phyloP scores from a whole-genome alignment of 768 basidiomycete genomes.

The button mushroom (Agaricus bisporus) region DNA sequence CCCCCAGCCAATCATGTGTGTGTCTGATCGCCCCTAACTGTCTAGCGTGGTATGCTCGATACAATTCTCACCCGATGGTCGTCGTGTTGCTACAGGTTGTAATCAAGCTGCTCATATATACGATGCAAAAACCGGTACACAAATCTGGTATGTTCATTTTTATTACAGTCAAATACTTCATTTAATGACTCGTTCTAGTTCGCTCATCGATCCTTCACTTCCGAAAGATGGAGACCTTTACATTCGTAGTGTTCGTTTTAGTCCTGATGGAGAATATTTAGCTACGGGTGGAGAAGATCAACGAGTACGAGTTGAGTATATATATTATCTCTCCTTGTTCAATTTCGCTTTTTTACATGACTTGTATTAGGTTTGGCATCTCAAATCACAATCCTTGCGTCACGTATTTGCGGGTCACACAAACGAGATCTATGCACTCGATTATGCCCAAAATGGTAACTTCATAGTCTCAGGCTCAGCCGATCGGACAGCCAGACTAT shows the following conservation, averaged over 20 bases:
- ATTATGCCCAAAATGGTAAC: conserved; percentile 82
- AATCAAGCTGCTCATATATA: conserved; percentile 95
- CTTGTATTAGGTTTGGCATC: conserved; percentile 99
- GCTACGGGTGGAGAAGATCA: conserved; percentile 97
- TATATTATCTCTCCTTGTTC: conserved; percentile 44
- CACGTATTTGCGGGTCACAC: conserved; percentile 84
- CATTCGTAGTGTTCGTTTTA: conserved; percentile 74
- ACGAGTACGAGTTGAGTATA: conserved; percentile 82
- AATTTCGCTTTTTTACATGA: no score
- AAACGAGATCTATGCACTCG: conserved; percentile 92
- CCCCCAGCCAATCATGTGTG: background rate
- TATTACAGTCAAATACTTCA: no score
- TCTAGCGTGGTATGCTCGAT: conserved; percentile 75
- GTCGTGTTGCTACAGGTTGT: conserved; percentile 90
- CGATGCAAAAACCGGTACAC: conserved; percentile 80
- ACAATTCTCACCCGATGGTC: conserved; percentile 90
- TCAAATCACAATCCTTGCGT: conserved; percentile 70
- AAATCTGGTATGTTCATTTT: conserved; percentile 74
- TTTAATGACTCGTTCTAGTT: no score
- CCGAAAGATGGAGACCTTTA: conserved; percentile 29
- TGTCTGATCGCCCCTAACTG: background rate
- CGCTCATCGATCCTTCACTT: conserved; percentile 19
- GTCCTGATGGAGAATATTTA: conserved; percentile 86
- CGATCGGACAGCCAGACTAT: conserved; percentile 46
- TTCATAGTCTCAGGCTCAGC: conserved; percentile 89